These are phyloP conservation scores for Neurospora africana DNA, from an alignment of 495 filamentous ascomycete genomes.

Conservation along the genomic window DNA sequence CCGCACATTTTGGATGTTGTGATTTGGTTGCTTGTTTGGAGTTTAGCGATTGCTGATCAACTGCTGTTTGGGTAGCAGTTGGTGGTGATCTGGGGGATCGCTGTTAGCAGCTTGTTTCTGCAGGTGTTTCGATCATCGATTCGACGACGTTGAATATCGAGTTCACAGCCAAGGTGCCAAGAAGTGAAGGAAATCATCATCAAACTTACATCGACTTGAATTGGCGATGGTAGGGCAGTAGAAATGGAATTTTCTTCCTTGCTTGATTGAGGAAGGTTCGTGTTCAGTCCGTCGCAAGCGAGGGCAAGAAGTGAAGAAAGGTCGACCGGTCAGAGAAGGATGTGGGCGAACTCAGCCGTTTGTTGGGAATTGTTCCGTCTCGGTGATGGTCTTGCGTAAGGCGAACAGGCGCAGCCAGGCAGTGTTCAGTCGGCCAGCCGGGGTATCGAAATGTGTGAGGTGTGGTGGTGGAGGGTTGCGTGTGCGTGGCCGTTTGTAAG, in stretches of 20 bases:
- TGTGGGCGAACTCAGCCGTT: not conserved
- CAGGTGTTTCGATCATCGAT: not conserved
- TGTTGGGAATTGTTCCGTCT: not conserved
- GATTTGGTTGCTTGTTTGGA: not conserved
- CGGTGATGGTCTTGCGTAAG: not conserved
- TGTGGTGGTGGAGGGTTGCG: not conserved
- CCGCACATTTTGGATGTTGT: constrained; percentile 17
- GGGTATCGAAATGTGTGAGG: not conserved
- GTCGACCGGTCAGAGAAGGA: not conserved
- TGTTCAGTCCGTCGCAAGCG: not conserved
- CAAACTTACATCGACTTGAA: not conserved
- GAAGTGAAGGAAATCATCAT: not conserved
- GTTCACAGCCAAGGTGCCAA: not conserved
- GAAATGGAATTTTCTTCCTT: not conserved
- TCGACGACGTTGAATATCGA: not conserved
- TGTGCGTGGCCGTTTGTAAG: not conserved
- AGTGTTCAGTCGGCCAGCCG: not conserved
- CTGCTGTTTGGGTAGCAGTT: not conserved
- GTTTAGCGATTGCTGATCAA: not conserved
- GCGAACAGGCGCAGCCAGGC: not conserved
- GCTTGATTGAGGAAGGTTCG: not conserved
- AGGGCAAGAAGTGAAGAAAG: not conserved
- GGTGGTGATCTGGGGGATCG: not conserved
- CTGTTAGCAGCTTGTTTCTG: not conserved
- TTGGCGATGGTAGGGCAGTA: not conserved